phyloP scores from a whole-genome alignment of 2,329 filamentous ascomycete species.

The Colletotrichum tropicale region DNA sequence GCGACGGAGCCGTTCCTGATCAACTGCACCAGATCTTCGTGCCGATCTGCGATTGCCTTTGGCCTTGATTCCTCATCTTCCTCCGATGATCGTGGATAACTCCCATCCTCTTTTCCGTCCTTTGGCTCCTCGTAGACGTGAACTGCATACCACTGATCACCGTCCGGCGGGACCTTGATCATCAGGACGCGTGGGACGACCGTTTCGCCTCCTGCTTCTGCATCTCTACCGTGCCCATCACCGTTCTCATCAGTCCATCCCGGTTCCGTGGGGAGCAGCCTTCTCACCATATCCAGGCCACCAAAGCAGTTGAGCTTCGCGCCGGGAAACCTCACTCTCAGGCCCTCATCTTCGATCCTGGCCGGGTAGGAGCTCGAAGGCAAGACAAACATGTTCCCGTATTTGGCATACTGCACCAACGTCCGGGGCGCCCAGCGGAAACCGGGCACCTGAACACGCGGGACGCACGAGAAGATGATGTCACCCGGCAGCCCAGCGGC shows the following conservation, averaged over 20 bases:
- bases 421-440: slow-evolving; percentile 1
- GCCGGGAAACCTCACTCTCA: background rate
- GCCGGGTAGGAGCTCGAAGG: background rate
- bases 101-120: background rate
- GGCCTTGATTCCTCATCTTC: background rate
- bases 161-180: background rate
- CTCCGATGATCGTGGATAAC: background rate
- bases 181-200: background rate
- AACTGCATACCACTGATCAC: background rate
- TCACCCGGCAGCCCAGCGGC: background rate
- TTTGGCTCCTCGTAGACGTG: background rate
- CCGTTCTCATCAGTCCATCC: background rate
- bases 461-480: slow-evolving; percentile 3
- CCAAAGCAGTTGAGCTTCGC: background rate
- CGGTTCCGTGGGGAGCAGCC: background rate
- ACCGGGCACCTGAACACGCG: background rate
- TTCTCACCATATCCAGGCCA: background rate
- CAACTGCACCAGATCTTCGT: background rate
- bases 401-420: background rate
- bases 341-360: background rate
- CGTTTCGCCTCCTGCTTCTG: background rate
- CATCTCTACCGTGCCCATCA: background rate
- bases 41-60: background rate
- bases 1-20: background rate
- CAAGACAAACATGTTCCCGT: background rate